A percentile compares a stretch with the other conserved stretches of the same genome.
These are phyloP conservation scores for Sarocladium kiliense DNA, from an alignment of 2,329 filamentous ascomycete species.

Conservation along the genomic window DNA sequence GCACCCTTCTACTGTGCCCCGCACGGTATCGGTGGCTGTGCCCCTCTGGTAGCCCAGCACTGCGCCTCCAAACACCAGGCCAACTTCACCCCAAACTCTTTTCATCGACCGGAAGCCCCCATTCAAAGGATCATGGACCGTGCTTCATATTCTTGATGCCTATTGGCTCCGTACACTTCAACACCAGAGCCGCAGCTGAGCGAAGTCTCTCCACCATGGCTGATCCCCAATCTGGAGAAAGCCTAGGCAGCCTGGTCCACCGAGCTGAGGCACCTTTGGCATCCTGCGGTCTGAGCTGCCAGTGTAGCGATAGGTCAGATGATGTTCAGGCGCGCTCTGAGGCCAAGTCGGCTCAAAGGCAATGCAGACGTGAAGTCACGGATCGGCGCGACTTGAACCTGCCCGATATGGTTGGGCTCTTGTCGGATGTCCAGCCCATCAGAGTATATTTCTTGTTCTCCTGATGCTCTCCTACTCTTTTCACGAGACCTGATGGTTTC, in stretches of 20 bases:
- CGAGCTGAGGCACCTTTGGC: neutral
- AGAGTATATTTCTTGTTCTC: neutral
- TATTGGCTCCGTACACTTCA: neutral
- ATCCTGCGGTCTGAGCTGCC: neutral
- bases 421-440: neutral
- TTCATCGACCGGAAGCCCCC: neutral
- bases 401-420: neutral
- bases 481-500: neutral
- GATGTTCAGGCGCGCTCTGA: neutral
- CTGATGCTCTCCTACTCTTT: neutral
- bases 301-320: neutral
- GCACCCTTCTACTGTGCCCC: neutral
- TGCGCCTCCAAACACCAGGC: neutral
- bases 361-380: neutral
- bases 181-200: neutral
- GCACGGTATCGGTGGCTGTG: neutral
- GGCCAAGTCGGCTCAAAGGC: neutral
- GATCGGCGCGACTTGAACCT: neutral
- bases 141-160: neutral
- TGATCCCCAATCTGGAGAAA: neutral
- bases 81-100: neutral
- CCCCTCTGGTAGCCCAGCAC: neutral
- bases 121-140: neutral
- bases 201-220: neutral
- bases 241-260: conserved; percentile 5